These are phyloP conservation scores for Leccinum pellstonianum DNA, from an alignment of 768 basidiomycete genomes.

Conservation along the genomic window DNA sequence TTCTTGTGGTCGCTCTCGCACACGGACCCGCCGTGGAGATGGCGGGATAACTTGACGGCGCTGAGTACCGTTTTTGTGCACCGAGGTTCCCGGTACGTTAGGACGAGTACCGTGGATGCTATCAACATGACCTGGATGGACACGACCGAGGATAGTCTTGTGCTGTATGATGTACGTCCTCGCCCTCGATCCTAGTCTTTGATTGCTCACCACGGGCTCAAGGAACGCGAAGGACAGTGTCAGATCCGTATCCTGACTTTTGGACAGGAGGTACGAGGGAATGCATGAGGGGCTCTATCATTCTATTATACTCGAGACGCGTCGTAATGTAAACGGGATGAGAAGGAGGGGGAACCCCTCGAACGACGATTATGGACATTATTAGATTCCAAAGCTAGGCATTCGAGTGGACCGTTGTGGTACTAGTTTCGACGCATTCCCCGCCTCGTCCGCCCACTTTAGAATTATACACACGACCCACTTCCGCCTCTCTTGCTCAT, in stretches of 20 bases:
- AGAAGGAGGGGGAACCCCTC: neutral
- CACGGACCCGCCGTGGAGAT: constrained; percentile 31
- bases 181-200: neutral
- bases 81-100: constrained; percentile 27
- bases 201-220: constrained; percentile 2
- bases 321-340: neutral
- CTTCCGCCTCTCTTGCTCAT: constrained; percentile 63
- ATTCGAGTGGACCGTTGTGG: neutral
- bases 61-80: constrained; percentile 31
- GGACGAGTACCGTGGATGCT: constrained; percentile 43
- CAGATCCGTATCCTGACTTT: constrained; percentile 33
- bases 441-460: constrained; percentile 39
- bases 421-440: constrained; percentile 15
- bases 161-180: constrained; percentile 51
- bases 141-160: constrained; percentile 60
- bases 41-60: constrained; percentile 25
- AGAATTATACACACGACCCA: constrained; percentile 73
- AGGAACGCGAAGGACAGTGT: constrained; percentile 36
- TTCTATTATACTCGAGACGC: constrained; percentile 1
- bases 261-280: constrained; percentile 22
- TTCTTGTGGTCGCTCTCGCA: constrained; percentile 29
- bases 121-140: constrained; percentile 49
- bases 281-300: constrained; percentile 9
- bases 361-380: neutral
- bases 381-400: neutral